Conservation (phyloP, 805 yeast genomes). For the Saturnispora kantuleensis region DNA sequence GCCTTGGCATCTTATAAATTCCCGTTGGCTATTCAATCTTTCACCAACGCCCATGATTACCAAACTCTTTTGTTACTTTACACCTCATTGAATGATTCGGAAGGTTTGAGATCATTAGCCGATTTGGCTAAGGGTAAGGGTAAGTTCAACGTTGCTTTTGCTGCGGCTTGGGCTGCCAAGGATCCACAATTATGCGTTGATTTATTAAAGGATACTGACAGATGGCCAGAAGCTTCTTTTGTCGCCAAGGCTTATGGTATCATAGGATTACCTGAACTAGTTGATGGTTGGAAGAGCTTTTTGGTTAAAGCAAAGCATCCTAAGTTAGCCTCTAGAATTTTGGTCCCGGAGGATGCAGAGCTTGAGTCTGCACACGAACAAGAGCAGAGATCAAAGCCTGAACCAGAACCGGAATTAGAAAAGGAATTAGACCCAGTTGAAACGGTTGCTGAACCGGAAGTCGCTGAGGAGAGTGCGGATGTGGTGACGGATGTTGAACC, state of each 20-base stretch:
- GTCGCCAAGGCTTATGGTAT: conserved; percentile 59
- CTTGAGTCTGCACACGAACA: background rate
- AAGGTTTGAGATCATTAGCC: conserved; percentile 55
- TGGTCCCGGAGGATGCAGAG: conserved; percentile 28
- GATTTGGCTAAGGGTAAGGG: conserved; percentile 60
- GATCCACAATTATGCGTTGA: conserved; percentile 54
- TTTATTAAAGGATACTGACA: conserved; percentile 55
- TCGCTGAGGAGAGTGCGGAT: background rate
- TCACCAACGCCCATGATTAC: conserved; percentile 67
- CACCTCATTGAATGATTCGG: conserved; percentile 67
- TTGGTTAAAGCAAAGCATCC: conserved; percentile 43
- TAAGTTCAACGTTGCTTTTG: conserved; percentile 82
- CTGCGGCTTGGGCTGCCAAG: conserved; percentile 81
- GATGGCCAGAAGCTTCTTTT: conserved; percentile 78
- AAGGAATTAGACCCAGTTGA: too few relatives aligned
- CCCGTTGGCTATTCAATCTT: conserved; percentile 70
- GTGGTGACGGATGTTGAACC: conserved; percentile 9
- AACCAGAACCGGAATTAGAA: too few relatives aligned
- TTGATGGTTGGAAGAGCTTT: conserved; percentile 58
- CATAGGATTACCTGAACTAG: conserved; percentile 33
- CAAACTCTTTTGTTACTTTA: conserved; percentile 74
- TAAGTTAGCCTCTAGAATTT: conserved; percentile 53
- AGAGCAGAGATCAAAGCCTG: too few relatives aligned
- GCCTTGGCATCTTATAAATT: conserved; percentile 73
- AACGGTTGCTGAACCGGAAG: too few relatives aligned